Conservation (phyloP, 768 basidiomycete species). For the Pulveroboletus sp. region DNA sequence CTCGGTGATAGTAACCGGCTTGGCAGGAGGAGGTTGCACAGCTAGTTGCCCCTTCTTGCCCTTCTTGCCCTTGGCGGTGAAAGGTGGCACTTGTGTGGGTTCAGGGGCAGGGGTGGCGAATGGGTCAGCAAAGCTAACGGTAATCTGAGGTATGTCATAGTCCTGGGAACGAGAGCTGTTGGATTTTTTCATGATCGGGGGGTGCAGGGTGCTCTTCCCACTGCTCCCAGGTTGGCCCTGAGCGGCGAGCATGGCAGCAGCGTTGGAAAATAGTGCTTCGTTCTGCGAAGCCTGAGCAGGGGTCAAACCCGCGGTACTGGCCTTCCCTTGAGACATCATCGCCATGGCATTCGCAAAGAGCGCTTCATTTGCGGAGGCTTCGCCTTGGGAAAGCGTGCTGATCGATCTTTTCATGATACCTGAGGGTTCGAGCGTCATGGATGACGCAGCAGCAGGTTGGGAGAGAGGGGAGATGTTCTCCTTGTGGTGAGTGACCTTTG, state of each 20-base stretch:
- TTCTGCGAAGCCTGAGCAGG: slow-evolving; percentile 21
- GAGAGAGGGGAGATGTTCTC: slow-evolving; percentile 19
- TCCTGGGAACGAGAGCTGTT: slow-evolving; percentile 25
- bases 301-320: slow-evolving; percentile 6
- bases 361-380: slow-evolving; percentile 22
- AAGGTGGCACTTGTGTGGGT: slow-evolving; percentile 7
- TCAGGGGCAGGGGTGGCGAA: background rate
- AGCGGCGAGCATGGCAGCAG: slow-evolving; percentile 11
- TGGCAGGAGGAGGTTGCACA: slow-evolving; percentile 7
- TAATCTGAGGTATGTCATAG: slow-evolving; percentile 25
- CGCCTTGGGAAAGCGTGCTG: slow-evolving; percentile 24
- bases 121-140: slow-evolving; percentile 21
- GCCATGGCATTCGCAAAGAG: slow-evolving; percentile 25
- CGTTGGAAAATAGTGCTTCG: slow-evolving; percentile 23
- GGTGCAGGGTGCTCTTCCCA: slow-evolving; percentile 11
- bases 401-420: slow-evolving; percentile 22
- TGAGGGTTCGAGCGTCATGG: slow-evolving; percentile 21
- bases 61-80: slow-evolving; percentile 21
- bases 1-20: slow-evolving; percentile 15
- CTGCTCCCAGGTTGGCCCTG: slow-evolving; percentile 7
- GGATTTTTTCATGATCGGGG: slow-evolving; percentile 26
- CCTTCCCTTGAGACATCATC: slow-evolving; percentile 15
- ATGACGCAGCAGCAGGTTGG: slow-evolving; percentile 3
- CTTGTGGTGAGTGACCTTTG: slow-evolving; percentile 23
- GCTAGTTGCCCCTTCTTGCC: slow-evolving; percentile 21